A percentile compares a stretch with the other conserved stretches of the same genome.
phyloP scores from a whole-genome alignment of 805 yeast species.

The Metschnikowia santaceciliae region DNA sequence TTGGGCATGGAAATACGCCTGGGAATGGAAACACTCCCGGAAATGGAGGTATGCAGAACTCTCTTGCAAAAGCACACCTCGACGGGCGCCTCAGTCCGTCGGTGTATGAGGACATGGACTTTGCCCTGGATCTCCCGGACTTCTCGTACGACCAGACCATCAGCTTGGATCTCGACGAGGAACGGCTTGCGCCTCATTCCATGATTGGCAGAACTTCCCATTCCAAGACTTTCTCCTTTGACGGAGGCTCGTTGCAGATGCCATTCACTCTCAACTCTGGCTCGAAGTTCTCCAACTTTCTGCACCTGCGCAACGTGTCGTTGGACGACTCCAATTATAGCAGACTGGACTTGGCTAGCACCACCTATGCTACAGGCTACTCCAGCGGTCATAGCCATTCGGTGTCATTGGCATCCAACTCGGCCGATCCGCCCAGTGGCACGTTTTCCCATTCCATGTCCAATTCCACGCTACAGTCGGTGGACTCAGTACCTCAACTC shows the following conservation, averaged over 20 bases:
- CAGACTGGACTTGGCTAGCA: conserved; percentile 1
- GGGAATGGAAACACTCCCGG: not conserved
- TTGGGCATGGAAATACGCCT: too few relatives aligned
- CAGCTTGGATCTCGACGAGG: conserved; percentile 9
- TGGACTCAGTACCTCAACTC: conserved; percentile 35
- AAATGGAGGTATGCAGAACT: not conserved
- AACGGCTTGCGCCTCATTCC: not conserved
- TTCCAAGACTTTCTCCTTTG: conserved; percentile 19
- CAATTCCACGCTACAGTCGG: conserved; percentile 24
- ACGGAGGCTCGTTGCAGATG: conserved; percentile 20
- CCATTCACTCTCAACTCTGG: conserved; percentile 22
- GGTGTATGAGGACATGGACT: conserved; percentile 17
- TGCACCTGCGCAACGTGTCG: conserved; percentile 20
- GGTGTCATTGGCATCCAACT: conserved; percentile 9
- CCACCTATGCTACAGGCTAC: not conserved
- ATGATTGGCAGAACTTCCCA: conserved; percentile 11
- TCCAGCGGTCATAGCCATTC: conserved; percentile 3
- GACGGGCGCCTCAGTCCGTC: conserved; percentile 9
- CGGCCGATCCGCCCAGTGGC: conserved; percentile 18
- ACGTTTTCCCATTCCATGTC: conserved; percentile 12
- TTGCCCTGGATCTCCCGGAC: conserved; percentile 15
- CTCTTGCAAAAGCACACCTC: not conserved
- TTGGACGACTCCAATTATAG: conserved; percentile 14
- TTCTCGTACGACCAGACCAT: conserved; percentile 12
- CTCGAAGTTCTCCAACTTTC: conserved; percentile 9